Conservation (phyloP, 2,329 filamentous ascomycete genomes). For the Fusarium duplospermum region DNA sequence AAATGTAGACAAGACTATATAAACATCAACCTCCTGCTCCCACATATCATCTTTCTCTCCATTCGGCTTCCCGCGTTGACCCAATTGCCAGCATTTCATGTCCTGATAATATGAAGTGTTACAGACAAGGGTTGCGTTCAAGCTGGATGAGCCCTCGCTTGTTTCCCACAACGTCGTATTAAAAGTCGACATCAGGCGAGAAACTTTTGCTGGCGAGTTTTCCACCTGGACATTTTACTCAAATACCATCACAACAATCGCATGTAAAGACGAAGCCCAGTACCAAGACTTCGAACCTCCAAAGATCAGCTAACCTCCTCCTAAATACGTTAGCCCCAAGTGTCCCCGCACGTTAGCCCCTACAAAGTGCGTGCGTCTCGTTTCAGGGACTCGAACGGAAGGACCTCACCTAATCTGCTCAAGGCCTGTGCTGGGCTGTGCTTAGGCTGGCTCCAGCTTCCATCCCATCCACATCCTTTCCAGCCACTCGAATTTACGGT, state of each 20-base stretch:
- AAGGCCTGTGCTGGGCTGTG: too few relatives aligned
- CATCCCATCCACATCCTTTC: too few relatives aligned
- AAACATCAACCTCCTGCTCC: too few relatives aligned
- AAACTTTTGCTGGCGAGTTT: neutral
- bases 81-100: too few relatives aligned
- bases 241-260: neutral
- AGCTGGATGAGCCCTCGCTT: neutral
- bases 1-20: too few relatives aligned
- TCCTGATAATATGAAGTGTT: neutral
- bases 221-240: neutral
- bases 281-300: neutral
- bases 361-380: slow-evolving; percentile 8
- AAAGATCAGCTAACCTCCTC: neutral
- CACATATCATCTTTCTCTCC: too few relatives aligned
- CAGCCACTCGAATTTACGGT: slow-evolving; percentile 50
- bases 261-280: neutral
- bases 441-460: too few relatives aligned
- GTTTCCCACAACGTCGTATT: neutral
- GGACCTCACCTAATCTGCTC: neutral
- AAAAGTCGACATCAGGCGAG: neutral
- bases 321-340: neutral
- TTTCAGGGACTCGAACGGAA: neutral
- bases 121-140: neutral
- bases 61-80: too few relatives aligned
- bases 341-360: slow-evolving; percentile 1